A percentile compares a stretch with the other conserved stretches of the same genome.
phyloP scores from a whole-genome alignment of 495 filamentous ascomycete species.

The Podospora pseudoanserina region DNA sequence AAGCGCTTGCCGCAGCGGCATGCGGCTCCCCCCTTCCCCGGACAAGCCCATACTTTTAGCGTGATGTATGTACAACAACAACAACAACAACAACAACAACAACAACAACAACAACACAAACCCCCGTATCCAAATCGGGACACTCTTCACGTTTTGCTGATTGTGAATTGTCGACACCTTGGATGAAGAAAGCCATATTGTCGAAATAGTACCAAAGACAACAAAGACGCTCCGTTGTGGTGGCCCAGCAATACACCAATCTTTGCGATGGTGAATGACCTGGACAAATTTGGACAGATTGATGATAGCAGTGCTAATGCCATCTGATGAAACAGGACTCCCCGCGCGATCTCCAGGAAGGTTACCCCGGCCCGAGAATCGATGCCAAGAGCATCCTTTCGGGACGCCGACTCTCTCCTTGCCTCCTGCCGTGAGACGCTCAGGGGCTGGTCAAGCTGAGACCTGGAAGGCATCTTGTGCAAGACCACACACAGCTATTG shows the following conservation, averaged over 20 bases:
- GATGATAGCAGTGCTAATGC: neutral
- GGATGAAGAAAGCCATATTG: too few species aligned
- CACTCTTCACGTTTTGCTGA: neutral
- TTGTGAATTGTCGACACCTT: neutral
- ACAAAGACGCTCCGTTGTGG: neutral
- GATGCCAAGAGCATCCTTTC: neutral
- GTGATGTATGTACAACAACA: neutral
- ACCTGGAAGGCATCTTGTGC: neutral
- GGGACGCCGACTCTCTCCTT: neutral
- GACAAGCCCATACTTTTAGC: neutral
- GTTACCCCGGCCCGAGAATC: neutral
- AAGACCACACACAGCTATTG: neutral
- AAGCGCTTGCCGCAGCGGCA: neutral
- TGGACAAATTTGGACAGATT: neutral
- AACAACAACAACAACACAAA: neutral
- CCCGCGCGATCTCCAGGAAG: neutral
- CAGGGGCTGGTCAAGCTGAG: neutral
- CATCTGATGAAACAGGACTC: neutral
- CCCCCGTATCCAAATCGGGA: neutral
- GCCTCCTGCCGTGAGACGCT: neutral
- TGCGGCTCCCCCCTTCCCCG: neutral
- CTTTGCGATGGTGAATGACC: neutral
- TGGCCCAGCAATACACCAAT: neutral
- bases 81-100: too few species aligned
- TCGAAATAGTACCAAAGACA: neutral